phyloP scores from a whole-genome alignment of 495 filamentous ascomycete species.

The Aspergillus asperescens region DNA sequence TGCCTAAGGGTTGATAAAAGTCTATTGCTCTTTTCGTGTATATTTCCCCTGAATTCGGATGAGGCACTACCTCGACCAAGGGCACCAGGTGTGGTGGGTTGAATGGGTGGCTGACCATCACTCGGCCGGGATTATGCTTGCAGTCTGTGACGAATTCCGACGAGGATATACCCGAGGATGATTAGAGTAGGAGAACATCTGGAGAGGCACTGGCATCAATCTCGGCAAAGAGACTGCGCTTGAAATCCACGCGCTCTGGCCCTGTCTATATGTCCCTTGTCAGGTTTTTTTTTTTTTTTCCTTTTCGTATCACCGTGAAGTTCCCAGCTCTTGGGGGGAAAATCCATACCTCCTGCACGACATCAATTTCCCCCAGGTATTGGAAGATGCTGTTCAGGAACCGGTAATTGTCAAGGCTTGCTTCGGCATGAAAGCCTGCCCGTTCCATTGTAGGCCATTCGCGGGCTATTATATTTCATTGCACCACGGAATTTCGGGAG shows the following conservation, averaged over 20 bases:
- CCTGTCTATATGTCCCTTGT: no score
- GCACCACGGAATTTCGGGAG: no score
- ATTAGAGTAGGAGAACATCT: constrained; percentile 18
- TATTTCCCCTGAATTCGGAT: constrained; percentile 10
- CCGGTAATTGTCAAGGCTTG: no score
- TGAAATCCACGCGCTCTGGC: background rate
- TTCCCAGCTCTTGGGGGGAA: no score
- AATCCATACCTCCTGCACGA: no score
- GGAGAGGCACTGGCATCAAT: constrained; percentile 17
- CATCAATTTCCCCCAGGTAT: no score
- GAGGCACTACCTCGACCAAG: constrained; percentile 49
- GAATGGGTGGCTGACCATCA: constrained; percentile 52
- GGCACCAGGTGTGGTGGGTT: constrained; percentile 56
- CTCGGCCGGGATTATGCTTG: constrained; percentile 26
- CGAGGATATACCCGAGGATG: constrained; percentile 23
- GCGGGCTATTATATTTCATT: no score
- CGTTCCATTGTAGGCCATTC: no score
- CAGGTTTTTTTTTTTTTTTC: no score
- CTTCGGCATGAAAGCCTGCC: no score
- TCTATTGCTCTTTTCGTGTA: constrained; percentile 20
- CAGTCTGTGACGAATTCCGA: constrained; percentile 21
- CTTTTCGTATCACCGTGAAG: no score
- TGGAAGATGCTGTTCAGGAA: no score
- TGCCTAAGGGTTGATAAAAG: constrained; percentile 39
- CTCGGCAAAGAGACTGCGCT: constrained; percentile 18